A percentile compares a stretch with the other conserved stretches of the same genome.
Evolutionary conservation across 768 basidiomycete species (phyloP).

Genomic region (Trametes elegans): DNA sequence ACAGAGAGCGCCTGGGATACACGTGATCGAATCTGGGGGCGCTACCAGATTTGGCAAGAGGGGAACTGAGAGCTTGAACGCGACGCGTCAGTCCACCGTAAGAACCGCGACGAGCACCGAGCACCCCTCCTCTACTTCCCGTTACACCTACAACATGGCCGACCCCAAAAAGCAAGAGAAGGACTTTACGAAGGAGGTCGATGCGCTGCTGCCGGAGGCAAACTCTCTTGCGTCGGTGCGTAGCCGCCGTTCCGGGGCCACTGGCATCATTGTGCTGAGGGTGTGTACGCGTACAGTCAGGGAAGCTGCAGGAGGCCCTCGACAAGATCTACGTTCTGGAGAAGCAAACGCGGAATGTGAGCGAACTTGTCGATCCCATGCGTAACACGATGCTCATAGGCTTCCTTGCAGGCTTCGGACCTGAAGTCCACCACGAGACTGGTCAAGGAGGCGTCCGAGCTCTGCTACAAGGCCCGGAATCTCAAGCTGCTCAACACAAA

Average conservation of each 20-base stretch:
- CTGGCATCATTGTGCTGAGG: conserved; percentile 14
- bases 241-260: not conserved
- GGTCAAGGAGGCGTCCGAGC: conserved; percentile 66
- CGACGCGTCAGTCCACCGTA: conserved; percentile 36
- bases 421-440: conserved; percentile 87
- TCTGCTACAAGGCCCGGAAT: conserved; percentile 71
- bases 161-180: conserved; percentile 83
- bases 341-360: conserved; percentile 94
- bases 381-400: not conserved
- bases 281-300: conserved; percentile 48
- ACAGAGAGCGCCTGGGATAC: not conserved
- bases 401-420: conserved; percentile 77
- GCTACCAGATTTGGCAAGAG: conserved; percentile 18
- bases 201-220: conserved; percentile 68
- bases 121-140: conserved; percentile 24
- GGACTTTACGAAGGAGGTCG: conserved; percentile 85
- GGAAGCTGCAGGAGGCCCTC: conserved; percentile 79
- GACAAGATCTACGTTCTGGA: conserved; percentile 89
- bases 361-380: conserved; percentile 23
- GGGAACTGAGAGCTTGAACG: conserved; percentile 22
- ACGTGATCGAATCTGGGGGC: conserved; percentile 16
- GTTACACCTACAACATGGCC: conserved; percentile 57
- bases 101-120: conserved; percentile 18
- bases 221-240: conserved; percentile 69
- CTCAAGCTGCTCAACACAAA: conserved; percentile 69